A percentile compares a stretch with the other conserved stretches of the same genome.
Conservation (phyloP, 768 basidiomycete genomes). For the Russula compacta region DNA sequence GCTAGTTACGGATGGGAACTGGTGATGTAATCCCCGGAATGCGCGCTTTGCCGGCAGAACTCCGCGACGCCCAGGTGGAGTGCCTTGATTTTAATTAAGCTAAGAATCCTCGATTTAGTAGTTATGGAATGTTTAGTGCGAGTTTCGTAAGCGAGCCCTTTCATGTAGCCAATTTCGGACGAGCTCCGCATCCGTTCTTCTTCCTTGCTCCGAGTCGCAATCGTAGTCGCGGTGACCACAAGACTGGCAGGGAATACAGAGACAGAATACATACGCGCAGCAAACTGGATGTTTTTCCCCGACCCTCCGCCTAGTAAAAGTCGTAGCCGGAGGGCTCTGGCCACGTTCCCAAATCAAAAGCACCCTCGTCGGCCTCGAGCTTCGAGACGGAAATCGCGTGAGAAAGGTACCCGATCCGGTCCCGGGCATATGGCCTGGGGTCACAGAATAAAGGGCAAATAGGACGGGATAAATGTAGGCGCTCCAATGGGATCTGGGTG, state of each 20-base stretch:
- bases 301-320: neutral
- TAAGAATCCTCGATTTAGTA: constrained; percentile 19
- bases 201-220: constrained; percentile 19
- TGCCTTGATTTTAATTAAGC: constrained; percentile 23
- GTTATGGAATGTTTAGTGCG: constrained; percentile 15
- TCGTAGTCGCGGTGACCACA: neutral
- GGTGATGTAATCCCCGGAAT: constrained; percentile 19
- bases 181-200: constrained; percentile 17
- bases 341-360: constrained; percentile 2
- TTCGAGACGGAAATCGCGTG: constrained; percentile 13
- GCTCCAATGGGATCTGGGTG: constrained; percentile 4
- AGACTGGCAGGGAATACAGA: neutral
- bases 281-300: neutral
- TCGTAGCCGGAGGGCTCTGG: neutral
- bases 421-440: constrained; percentile 3
- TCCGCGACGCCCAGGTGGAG: constrained; percentile 15
- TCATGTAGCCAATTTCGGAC: constrained; percentile 21
- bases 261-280: neutral
- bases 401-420: constrained; percentile 11
- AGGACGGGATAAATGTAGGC: constrained; percentile 8
- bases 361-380: constrained; percentile 1
- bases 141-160: constrained; percentile 9
- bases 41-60: constrained; percentile 15
- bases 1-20: constrained; percentile 2
- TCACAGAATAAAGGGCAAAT: constrained; percentile 6